These are phyloP conservation scores for Coffea eugenioides DNA, from an alignment of 257 asterid species.

Conservation along the genomic window DNA sequence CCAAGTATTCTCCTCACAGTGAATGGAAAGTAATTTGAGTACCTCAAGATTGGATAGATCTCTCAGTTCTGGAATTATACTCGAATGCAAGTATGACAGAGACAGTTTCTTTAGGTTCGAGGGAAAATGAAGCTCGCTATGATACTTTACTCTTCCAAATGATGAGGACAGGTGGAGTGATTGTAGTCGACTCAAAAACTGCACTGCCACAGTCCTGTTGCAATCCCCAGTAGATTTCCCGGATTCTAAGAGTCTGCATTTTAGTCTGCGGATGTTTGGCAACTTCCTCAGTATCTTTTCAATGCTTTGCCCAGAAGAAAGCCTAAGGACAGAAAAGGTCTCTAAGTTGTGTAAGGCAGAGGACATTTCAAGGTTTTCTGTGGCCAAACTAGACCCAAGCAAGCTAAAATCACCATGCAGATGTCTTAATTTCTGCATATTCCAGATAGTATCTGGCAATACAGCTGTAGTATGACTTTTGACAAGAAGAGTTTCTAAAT, in stretches of 20 bases:
- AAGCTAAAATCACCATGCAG: background rate
- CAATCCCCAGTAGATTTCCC: background rate
- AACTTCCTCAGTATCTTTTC: constrained; percentile 2
- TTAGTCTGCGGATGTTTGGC: background rate
- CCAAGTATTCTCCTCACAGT: background rate
- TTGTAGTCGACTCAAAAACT: background rate
- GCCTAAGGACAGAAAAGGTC: background rate
- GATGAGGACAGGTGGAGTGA: background rate
- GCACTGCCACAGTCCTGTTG: background rate
- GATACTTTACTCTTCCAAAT: background rate
- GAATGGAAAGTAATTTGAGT: background rate
- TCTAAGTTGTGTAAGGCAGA: background rate
- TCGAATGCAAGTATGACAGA: background rate
- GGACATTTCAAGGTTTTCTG: background rate
- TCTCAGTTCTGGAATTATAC: background rate
- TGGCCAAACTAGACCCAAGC: background rate
- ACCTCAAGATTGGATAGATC: background rate
- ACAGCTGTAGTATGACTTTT: background rate
- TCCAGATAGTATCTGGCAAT: background rate
- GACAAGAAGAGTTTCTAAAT: background rate
- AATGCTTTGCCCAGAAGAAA: background rate
- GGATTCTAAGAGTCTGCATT: background rate
- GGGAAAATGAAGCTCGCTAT: background rate
- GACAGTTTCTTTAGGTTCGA: background rate
- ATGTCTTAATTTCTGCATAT: background rate